Evolutionary conservation across 192 early-diverging fungal genomes (phyloP).

Genomic region (Podila minutissima): DNA sequence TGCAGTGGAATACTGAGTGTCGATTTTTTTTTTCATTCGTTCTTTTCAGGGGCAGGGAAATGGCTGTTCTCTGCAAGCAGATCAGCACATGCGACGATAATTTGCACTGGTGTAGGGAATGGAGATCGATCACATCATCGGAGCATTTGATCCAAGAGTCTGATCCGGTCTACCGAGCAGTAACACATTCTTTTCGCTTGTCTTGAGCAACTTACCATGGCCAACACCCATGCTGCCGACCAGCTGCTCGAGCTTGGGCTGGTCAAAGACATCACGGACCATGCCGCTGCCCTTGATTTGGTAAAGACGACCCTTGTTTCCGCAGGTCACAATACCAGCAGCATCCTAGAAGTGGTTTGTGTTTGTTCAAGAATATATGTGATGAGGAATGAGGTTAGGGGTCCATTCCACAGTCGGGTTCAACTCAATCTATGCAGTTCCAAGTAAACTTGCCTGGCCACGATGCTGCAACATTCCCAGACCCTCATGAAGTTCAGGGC

Average conservation of each 20-base stretch:
- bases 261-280: slow-evolving; percentile 97
- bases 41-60: too few relatives aligned
- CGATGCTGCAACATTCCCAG: slow-evolving; percentile 97
- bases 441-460: slow-evolving; percentile 83
- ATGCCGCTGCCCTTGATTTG: slow-evolving; percentile 99
- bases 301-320: slow-evolving; percentile 93
- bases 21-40: too few relatives aligned
- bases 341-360: slow-evolving; percentile 74
- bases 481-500: slow-evolving; percentile 92
- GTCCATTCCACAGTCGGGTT: too few relatives aligned
- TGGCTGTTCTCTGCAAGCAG: too few relatives aligned
- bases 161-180: too few relatives aligned
- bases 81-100: too few relatives aligned
- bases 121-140: too few relatives aligned
- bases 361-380: too few relatives aligned
- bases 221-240: slow-evolving; percentile 93
- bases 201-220: slow-evolving; percentile 79
- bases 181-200: neutral
- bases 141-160: too few relatives aligned
- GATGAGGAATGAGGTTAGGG: neutral
- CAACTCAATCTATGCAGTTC: neutral
- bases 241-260: slow-evolving; percentile 78
- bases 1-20: too few relatives aligned
- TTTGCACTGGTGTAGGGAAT: too few relatives aligned
- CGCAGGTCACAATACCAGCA: slow-evolving; percentile 98